phyloP scores from a whole-genome alignment of 768 basidiomycete species.

The Coprinopsis strossmayeri region DNA sequence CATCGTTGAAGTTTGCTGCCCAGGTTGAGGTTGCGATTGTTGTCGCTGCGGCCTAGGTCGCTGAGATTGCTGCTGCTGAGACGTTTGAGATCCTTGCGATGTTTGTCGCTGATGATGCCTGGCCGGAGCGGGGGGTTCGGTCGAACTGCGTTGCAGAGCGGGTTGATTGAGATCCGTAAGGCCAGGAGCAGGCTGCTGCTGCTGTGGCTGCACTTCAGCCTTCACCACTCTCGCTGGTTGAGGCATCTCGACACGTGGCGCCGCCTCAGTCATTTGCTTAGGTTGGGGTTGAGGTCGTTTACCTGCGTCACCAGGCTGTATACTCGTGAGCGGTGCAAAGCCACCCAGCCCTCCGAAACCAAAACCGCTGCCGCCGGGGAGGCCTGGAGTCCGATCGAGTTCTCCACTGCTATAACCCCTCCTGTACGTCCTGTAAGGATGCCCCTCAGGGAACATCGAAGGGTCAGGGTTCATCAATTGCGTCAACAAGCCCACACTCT shows the following conservation, averaged over 20 bases:
- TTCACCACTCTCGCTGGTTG: conserved; percentile 8
- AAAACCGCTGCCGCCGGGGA: too few relatives aligned
- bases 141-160: background rate
- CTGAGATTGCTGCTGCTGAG: background rate
- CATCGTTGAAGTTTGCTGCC: too few relatives aligned
- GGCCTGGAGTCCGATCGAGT: too few relatives aligned
- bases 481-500: conserved; percentile 50
- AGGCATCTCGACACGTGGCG: conserved; percentile 10
- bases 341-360: conserved; percentile 12
- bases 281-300: background rate
- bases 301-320: background rate
- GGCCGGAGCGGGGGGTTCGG: background rate
- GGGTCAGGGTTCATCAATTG: conserved; percentile 72
- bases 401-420: conserved; percentile 43
- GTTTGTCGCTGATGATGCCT: background rate
- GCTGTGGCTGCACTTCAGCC: background rate
- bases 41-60: background rate
- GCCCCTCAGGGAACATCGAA: conserved; percentile 46
- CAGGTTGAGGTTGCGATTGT: background rate
- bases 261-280: background rate
- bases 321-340: conserved; percentile 14
- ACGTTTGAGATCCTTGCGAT: background rate
- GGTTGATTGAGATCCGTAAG: background rate
- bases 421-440: conserved; percentile 57
- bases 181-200: too few relatives aligned